Conservation (phyloP, 768 basidiomycete genomes). For the Hemileccinum rubropunctum region DNA sequence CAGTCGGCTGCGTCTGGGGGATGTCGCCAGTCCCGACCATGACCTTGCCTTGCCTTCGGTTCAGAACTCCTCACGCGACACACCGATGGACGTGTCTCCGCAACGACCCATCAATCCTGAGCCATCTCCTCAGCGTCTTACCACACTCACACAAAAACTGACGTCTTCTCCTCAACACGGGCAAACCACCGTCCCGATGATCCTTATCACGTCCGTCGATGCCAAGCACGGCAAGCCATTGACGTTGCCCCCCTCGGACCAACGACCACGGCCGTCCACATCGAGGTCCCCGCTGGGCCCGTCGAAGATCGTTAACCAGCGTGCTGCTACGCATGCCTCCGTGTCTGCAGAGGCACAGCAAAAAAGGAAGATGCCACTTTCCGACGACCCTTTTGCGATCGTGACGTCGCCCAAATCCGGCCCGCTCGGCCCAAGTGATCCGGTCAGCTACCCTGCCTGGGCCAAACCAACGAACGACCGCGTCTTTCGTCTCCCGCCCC, state of each 20-base stretch:
- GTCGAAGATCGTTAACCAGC: slow-evolving; percentile 7
- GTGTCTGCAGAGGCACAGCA: too few relatives aligned
- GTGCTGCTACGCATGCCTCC: neutral
- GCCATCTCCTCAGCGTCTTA: neutral
- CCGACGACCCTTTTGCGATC: slow-evolving; percentile 19
- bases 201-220: slow-evolving; percentile 25
- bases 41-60: neutral
- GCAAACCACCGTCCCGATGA: slow-evolving; percentile 16
- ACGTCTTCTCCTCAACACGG: neutral
- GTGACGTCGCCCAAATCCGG: too few relatives aligned
- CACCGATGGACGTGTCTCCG: slow-evolving; percentile 3
- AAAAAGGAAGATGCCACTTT: neutral
- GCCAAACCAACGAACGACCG: too few relatives aligned
- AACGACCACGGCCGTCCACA: neutral
- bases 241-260: slow-evolving; percentile 9
- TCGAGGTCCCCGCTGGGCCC: slow-evolving; percentile 12
- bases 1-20: slow-evolving; percentile 18
- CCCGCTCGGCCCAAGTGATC: too few relatives aligned
- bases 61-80: neutral
- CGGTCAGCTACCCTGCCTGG: neutral
- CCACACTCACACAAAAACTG: neutral
- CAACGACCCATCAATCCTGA: neutral
- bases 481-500: slow-evolving; percentile 16
- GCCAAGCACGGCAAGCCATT: slow-evolving; percentile 21
- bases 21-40: slow-evolving; percentile 5